These are phyloP conservation scores for Achlya hypogyna DNA, from an alignment of 352 stramenopile species.

Conservation along the genomic window DNA sequence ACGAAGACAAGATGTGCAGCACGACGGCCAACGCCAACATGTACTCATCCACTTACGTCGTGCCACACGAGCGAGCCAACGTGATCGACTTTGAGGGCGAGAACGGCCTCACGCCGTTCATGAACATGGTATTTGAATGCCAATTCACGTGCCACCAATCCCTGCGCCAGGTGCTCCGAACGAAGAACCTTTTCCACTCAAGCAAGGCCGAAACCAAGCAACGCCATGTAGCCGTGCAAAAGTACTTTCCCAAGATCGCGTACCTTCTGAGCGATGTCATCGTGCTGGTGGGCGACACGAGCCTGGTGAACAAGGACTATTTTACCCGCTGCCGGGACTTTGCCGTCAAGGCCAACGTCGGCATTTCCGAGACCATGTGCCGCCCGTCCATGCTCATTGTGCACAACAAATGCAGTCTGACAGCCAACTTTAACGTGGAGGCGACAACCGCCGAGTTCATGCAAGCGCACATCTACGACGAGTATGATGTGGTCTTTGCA, in stretches of 20 bases:
- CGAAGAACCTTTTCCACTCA: constrained; percentile 1
- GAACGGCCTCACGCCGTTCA: background rate
- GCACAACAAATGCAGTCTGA: background rate
- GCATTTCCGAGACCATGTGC: background rate
- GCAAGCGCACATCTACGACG: background rate
- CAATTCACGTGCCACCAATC: background rate
- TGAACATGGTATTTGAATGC: background rate
- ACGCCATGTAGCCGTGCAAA: background rate
- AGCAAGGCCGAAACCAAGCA: constrained; percentile 3
- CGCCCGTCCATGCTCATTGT: background rate
- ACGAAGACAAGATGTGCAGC: background rate
- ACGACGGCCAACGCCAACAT: background rate
- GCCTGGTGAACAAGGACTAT: background rate
- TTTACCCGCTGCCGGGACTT: background rate
- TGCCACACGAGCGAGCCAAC: background rate
- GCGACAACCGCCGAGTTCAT: background rate
- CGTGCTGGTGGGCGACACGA: constrained; percentile 1
- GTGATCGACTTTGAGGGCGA: constrained; percentile 6
- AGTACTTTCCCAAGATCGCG: constrained; percentile 6
- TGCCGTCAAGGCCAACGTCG: background rate
- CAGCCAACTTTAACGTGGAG: background rate
- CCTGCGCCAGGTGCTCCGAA: background rate
- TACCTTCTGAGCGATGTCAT: constrained; percentile 3
- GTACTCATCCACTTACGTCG: background rate
- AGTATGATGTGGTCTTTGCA: background rate